Conservation (phyloP, 192 early-diverging fungal genomes). For the Coemansia sp. region DNA sequence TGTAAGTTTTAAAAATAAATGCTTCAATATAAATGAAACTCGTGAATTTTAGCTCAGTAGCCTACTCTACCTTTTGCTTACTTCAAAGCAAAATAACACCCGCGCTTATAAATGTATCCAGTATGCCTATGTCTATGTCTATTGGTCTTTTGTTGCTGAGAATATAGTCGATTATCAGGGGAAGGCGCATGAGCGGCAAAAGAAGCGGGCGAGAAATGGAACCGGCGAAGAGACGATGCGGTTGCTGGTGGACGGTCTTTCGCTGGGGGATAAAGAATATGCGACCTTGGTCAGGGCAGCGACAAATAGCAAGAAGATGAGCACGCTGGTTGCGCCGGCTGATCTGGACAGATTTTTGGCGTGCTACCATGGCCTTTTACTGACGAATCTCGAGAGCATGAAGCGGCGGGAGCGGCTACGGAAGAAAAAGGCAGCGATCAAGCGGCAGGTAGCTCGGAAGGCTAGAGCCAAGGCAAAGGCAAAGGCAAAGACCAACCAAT, state of each 20-base stretch:
- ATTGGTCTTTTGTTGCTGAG: background rate
- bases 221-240: constrained; percentile 32
- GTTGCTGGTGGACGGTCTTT: constrained; percentile 29
- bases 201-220: constrained; percentile 23
- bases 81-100: no score
- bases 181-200: constrained; percentile 28
- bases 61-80: no score
- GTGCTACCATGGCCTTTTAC: constrained; percentile 38
- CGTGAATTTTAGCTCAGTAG: no score
- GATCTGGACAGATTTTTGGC: constrained; percentile 44
- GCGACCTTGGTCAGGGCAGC: constrained; percentile 37
- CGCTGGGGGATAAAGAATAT: constrained; percentile 41
- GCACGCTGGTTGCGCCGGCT: constrained; percentile 40
- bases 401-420: constrained; percentile 43
- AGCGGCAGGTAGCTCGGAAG: constrained; percentile 21
- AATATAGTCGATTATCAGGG: constrained; percentile 38
- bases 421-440: constrained; percentile 36
- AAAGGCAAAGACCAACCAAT: background rate
- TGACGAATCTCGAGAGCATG: constrained; percentile 31
- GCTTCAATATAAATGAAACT: no score
- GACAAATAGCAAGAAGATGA: constrained; percentile 41
- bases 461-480: constrained; percentile 15
- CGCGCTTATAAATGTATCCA: background rate
- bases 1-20: no score
- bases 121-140: background rate